Base-by-base conservation (phyloP, 1,139 yeast species). In the Yamadazyma conglobata region DNA sequence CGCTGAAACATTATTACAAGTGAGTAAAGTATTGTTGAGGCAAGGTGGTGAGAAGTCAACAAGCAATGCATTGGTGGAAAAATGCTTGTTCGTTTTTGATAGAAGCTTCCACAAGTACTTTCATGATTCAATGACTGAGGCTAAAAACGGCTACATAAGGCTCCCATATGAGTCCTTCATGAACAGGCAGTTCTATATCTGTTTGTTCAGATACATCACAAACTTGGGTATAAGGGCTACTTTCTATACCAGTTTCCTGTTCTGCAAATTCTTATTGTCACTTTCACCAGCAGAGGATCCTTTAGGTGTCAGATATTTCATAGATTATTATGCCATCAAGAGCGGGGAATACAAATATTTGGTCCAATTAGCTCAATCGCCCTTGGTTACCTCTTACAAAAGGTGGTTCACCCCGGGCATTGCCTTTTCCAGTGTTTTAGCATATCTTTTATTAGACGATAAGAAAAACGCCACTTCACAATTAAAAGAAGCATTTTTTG, bases 271-370 rank as follows among this genome's bases (percentile, higher is more conserved):
- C 6, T 60, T 88, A 31, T 60, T 82, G 42, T 73, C 87, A 1
- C 58, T 87, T 26, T 72, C 77, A 22, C 95, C 95, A 1, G 72
- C 78, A 2, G 86, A 81, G 29, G 96, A 87, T 60, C 95, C 95
- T 0, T 60, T 81, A 35, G 95, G 95, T 9, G 88, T 82, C 5
- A 69, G 95, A 40, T 79, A 81, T 47, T 83, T 86, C 54, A 78
- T 87, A 44, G 96, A 87, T 52, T 81, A 73, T 47, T 87, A 84
- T 50, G 81, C 91, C 5, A 61, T 85, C 7, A 64, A 78, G 59
- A 69, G 86, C 29, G 79, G 72, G 24, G 86, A 84, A 39, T 79
- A 69, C 47, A 64, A 72, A 33, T 87, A 76, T 53, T 52, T 87
- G 43, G 62, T 77, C 11, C 70, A 74, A 15, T 58, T 85, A 22